A percentile compares a stretch with the other conserved stretches of the same genome.
These are phyloP conservation scores for Fragaria ananassa DNA, from an alignment of 306 rosid genomes.

Conservation along the genomic window DNA sequence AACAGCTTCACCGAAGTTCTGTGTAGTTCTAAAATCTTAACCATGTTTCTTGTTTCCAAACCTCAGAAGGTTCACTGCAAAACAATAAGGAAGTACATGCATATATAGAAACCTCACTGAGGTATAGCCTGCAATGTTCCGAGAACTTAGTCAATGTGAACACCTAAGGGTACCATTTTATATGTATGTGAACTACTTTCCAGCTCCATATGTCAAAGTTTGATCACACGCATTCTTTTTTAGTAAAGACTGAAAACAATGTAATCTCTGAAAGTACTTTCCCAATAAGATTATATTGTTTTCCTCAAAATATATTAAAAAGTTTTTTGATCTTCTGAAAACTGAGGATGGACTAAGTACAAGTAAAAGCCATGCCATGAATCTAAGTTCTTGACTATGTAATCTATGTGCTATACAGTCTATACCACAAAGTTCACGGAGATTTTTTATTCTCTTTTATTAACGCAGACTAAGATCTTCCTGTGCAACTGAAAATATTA, in stretches of 20 bases:
- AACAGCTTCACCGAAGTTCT: background rate
- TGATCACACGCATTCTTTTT: constrained; percentile 6
- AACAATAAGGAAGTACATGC: background rate
- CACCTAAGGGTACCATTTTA: background rate
- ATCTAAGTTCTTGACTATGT: background rate
- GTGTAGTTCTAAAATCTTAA: background rate
- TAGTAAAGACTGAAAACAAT: background rate
- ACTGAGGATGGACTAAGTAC: background rate
- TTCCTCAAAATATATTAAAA: background rate
- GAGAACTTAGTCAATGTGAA: background rate
- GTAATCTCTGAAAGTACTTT: background rate
- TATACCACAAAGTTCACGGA: background rate
- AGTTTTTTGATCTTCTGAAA: background rate
- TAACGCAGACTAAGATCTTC: background rate
- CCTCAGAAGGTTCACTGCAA: background rate
- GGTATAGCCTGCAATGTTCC: background rate
- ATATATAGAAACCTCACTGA: background rate
- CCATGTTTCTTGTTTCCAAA: background rate
- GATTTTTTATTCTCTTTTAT: background rate
- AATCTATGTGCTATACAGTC: background rate
- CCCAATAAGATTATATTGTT: background rate
- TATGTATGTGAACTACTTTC: background rate
- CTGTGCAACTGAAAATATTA: background rate
- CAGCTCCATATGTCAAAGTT: background rate
- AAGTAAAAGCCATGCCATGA: background rate